Conservation (phyloP, 495 filamentous ascomycete genomes). For the Penicillium alfredii region DNA sequence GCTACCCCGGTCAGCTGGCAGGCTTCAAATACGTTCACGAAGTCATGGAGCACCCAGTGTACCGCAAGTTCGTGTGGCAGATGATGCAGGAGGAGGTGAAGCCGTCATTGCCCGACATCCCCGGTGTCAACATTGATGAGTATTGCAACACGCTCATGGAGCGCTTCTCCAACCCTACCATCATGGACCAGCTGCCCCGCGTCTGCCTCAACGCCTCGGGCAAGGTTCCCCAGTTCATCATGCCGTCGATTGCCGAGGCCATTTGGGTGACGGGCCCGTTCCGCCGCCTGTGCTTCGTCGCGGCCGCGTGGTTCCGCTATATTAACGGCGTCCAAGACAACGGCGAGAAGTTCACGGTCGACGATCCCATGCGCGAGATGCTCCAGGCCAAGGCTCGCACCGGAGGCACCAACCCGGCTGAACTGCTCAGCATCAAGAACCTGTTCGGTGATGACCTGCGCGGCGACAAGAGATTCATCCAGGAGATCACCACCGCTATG, state of each 20-base stretch:
- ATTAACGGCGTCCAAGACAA: constrained; percentile 40
- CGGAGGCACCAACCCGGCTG: constrained; percentile 29
- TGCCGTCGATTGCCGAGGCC: constrained; percentile 44
- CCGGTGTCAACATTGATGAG: constrained; percentile 40
- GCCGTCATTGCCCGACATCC: constrained; percentile 38
- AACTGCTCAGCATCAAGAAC: constrained; percentile 36
- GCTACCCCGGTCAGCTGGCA: constrained; percentile 41
- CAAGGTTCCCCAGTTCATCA: constrained; percentile 48
- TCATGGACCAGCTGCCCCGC: constrained; percentile 43
- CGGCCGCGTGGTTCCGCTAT: constrained; percentile 43
- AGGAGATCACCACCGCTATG: constrained; percentile 34
- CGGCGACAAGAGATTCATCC: constrained; percentile 33
- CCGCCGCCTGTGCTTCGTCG: constrained; percentile 39
- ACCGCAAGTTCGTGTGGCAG: constrained; percentile 38
- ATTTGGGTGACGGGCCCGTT: constrained; percentile 42
- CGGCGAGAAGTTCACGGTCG: constrained; percentile 31
- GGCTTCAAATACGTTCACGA: constrained; percentile 46
- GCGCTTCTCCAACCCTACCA: constrained; percentile 46
- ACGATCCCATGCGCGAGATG: constrained; percentile 42
- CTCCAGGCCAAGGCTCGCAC: constrained; percentile 36
- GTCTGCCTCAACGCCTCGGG: constrained; percentile 42
- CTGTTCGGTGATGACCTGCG: constrained; percentile 45
- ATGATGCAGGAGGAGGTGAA: constrained; percentile 49
- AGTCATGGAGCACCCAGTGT: constrained; percentile 37
- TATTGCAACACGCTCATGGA: constrained; percentile 42